Conservation (phyloP, 805 yeast genomes). For the Sugiyamaella marilandica region DNA sequence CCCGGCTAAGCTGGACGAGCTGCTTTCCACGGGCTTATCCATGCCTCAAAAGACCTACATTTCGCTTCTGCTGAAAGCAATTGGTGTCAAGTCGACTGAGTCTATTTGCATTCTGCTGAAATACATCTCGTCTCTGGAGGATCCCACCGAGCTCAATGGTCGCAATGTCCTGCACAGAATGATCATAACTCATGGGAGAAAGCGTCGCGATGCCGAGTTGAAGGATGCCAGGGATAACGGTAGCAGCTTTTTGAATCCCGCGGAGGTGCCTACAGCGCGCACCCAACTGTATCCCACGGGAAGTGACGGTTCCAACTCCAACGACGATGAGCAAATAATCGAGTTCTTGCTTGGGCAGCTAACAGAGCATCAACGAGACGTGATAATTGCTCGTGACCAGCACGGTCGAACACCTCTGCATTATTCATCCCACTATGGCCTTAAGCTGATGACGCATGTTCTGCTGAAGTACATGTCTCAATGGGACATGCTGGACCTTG, state of each 20-base stretch:
- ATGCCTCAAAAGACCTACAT: constrained; percentile 35
- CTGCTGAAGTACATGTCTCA: constrained; percentile 51
- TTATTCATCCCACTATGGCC: constrained; percentile 83
- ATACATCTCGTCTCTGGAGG: constrained; percentile 50
- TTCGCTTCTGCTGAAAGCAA: constrained; percentile 60
- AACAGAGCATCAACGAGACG: constrained; percentile 48
- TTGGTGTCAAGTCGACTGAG: constrained; percentile 47
- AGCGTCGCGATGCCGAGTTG: constrained; percentile 1
- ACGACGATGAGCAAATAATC: constrained; percentile 56
- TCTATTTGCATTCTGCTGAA: constrained; percentile 57
- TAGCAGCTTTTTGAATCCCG: constrained; percentile 36
- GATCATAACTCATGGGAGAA: constrained; percentile 69
- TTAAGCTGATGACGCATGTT: constrained; percentile 55
- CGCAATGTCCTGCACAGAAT: constrained; percentile 84
- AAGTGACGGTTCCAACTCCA: constrained; percentile 57
- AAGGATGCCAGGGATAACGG: neutral
- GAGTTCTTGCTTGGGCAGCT: constrained; percentile 53
- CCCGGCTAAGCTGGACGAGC: neutral
- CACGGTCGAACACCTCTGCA: constrained; percentile 83
- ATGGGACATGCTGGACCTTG: constrained; percentile 42
- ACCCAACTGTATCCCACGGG: constrained; percentile 50
- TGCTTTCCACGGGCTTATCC: neutral
- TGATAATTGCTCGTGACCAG: constrained; percentile 63
- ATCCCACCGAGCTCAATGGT: constrained; percentile 68
- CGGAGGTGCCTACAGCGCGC: constrained; percentile 50